Percentiles rank a stretch among this genome's conserved stretches.
Evolutionary conservation across 495 filamentous ascomycete genomes (phyloP).

Genomic region (Pseudoneurospora amorphoporcata): DNA sequence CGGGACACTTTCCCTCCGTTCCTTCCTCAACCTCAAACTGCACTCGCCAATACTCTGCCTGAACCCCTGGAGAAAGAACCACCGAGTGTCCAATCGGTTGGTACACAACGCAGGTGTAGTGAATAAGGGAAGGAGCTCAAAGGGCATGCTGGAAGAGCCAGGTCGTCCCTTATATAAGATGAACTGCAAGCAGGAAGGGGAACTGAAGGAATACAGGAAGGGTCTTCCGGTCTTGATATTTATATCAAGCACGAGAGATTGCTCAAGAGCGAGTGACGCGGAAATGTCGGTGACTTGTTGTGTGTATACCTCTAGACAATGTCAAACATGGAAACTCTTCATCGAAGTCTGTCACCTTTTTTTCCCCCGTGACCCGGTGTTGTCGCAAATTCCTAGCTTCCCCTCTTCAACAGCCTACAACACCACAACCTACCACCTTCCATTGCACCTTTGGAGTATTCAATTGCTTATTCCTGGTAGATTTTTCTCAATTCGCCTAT

Average conservation of each 20-base stretch:
- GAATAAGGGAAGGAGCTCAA: not conserved
- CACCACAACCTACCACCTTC: not conserved
- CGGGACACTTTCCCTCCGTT: not conserved
- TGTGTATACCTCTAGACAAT: not conserved
- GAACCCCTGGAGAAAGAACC: not conserved
- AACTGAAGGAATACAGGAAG: not conserved
- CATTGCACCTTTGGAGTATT: not conserved
- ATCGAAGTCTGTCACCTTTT: not conserved
- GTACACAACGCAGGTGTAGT: not conserved
- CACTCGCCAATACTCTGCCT: not conserved
- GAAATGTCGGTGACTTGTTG: not conserved
- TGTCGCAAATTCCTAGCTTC: not conserved
- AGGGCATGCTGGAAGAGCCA: not conserved
- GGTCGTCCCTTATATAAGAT: not conserved
- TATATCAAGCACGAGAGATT: not conserved
- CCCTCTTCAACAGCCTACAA: not conserved
- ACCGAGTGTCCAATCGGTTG: not conserved
- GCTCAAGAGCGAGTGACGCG: not conserved
- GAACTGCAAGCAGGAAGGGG: not conserved
- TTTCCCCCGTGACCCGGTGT: not conserved
- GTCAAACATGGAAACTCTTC: not conserved
- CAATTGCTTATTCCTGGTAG: not conserved
- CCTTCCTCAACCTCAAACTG: not conserved
- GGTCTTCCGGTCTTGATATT: not conserved
- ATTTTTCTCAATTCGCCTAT: not conserved